Evolutionary conservation across 192 early-diverging fungal genomes (phyloP).

Genomic region (Mortierella antarctica): DNA sequence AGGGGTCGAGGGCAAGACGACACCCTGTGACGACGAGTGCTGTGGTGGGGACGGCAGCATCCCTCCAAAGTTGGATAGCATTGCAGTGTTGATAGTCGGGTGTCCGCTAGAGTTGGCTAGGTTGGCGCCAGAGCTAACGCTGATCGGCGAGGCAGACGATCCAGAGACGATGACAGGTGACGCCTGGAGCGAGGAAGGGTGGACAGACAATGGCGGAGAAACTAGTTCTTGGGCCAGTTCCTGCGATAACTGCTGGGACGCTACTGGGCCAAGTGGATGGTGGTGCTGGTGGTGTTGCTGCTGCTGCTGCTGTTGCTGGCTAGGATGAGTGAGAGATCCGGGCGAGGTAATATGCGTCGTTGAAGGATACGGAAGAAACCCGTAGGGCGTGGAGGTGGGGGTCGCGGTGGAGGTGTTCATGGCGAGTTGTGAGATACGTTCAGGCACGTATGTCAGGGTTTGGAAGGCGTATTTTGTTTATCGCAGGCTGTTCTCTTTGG

Average conservation of each 20-base stretch:
- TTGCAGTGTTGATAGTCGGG: slow-evolving; percentile 40
- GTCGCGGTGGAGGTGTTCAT: slow-evolving; percentile 1
- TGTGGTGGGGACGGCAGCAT: slow-evolving; percentile 37
- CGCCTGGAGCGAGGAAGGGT: slow-evolving; percentile 17
- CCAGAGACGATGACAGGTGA: slow-evolving; percentile 11
- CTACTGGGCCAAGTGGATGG: slow-evolving; percentile 2
- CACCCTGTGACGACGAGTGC: slow-evolving; percentile 3
- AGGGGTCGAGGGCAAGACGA: slow-evolving; percentile 1
- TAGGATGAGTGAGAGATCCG: slow-evolving; percentile 16
- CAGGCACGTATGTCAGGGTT: too few relatives aligned
- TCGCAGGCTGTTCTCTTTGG: too few relatives aligned
- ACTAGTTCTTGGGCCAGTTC: slow-evolving; percentile 24
- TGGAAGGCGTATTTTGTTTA: too few relatives aligned
- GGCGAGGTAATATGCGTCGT: slow-evolving; percentile 31
- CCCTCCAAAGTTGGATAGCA: slow-evolving; percentile 19
- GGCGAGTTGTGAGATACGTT: neutral
- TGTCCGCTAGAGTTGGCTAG: slow-evolving; percentile 14
- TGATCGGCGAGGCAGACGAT: slow-evolving; percentile 27
- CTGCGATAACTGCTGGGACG: slow-evolving; percentile 19
- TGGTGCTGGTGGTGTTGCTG: slow-evolving; percentile 30
- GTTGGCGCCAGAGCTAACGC: slow-evolving; percentile 14
- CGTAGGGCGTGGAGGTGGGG: slow-evolving; percentile 15
- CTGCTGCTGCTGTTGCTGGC: slow-evolving; percentile 11
- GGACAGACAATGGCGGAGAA: slow-evolving; percentile 16
- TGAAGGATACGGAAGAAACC: slow-evolving; percentile 28